These are phyloP conservation scores for Gossypium schwendimanii DNA, from an alignment of 441 rosid species.

Conservation along the genomic window DNA sequence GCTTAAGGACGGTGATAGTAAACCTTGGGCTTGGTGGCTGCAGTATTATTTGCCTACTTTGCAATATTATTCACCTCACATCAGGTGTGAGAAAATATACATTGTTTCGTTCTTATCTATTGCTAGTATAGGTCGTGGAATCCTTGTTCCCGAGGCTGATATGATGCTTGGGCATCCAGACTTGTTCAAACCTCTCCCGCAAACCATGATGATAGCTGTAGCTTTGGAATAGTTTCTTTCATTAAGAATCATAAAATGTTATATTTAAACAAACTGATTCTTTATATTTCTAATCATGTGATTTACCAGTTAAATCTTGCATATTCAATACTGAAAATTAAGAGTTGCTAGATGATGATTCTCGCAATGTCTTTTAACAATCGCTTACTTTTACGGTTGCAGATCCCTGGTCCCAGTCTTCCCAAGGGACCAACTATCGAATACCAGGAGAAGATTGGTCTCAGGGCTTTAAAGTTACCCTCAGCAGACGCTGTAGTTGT, in stretches of 20 bases:
- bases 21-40: not conserved
- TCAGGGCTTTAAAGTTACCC: conserved; percentile 75
- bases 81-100: not conserved
- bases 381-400: conserved; percentile 20
- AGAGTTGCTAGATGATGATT: not conserved
- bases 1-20: not conserved
- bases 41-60: not conserved
- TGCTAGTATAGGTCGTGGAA: not conserved
- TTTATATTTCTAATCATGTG: not conserved
- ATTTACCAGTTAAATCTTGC: not conserved
- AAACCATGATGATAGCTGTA: not conserved
- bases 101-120: not conserved
- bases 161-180: not conserved
- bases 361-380: not conserved
- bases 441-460: conserved; percentile 61
- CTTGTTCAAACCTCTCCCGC: not conserved
- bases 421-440: conserved; percentile 57
- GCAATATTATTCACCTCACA: not conserved
- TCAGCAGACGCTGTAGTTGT: conserved; percentile 79
- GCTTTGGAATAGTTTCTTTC: not conserved
- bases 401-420: conserved; percentile 72
- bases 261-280: not conserved
- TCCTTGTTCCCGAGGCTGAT: not conserved
- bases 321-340: not conserved
- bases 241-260: not conserved